These are phyloP conservation scores for Globisporangium nunn DNA, from an alignment of 352 stramenopile genomes.

Conservation along the genomic window DNA sequence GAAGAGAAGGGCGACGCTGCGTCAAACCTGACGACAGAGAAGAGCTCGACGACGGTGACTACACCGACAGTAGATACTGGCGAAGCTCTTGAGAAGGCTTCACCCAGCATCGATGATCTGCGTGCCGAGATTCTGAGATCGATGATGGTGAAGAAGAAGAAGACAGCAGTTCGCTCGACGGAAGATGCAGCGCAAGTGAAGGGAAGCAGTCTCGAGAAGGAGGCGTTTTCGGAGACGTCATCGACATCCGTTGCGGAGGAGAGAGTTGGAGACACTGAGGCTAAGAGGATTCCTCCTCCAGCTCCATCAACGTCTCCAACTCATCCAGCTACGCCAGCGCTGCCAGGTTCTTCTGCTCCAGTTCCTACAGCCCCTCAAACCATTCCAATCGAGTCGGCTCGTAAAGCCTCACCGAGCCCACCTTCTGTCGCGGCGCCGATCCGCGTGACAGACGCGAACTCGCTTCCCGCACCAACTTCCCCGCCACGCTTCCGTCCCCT, in stretches of 20 bases:
- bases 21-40: constrained; percentile 5
- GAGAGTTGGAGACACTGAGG: background rate
- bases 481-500: constrained; percentile 36
- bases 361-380: background rate
- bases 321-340: background rate
- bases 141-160: constrained; percentile 33
- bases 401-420: background rate
- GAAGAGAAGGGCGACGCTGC: constrained; percentile 1
- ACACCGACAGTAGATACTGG: background rate
- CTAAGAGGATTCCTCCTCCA: background rate
- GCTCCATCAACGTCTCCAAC: background rate
- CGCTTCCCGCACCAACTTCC: background rate
- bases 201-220: background rate
- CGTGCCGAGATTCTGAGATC: constrained; percentile 40
- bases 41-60: background rate
- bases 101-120: constrained; percentile 29
- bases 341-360: background rate
- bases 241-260: constrained; percentile 4
- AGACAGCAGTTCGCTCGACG: background rate
- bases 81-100: background rate
- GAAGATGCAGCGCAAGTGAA: background rate
- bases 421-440: background rate
- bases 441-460: constrained; percentile 2
- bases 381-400: background rate
- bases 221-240: background rate